phyloP scores from a whole-genome alignment of 495 filamentous ascomycete species.

The Podospora pseudoanserina region DNA sequence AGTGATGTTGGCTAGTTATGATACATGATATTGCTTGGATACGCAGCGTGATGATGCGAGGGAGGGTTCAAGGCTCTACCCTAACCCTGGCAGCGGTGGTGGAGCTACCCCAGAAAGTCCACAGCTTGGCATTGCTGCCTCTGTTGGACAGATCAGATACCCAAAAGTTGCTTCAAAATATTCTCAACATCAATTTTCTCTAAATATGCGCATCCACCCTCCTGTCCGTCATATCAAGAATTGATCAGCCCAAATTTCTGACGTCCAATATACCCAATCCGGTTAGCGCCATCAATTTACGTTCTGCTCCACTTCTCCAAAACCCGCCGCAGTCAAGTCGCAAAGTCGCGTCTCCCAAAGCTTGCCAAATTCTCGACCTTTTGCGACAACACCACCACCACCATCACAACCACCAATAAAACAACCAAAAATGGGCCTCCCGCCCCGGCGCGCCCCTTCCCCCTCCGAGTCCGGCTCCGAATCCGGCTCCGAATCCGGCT shows the following conservation, averaged over 20 bases:
- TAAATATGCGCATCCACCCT: background rate
- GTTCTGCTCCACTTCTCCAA: background rate
- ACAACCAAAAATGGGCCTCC: background rate
- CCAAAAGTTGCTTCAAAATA: background rate
- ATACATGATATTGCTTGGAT: background rate
- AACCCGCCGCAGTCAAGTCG: background rate
- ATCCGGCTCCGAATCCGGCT: conserved; percentile 53
- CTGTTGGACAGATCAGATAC: background rate
- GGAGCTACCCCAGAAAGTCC: background rate
- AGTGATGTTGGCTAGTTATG: background rate
- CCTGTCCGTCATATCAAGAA: background rate
- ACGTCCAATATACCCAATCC: background rate
- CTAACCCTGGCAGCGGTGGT: background rate
- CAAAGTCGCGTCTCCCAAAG: background rate
- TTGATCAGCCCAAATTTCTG: background rate
- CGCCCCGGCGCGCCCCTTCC: conserved; percentile 48
- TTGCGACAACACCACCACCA: background rate
- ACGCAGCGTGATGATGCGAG: background rate
- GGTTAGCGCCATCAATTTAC: background rate
- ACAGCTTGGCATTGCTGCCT: background rate
- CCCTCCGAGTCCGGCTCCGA: conserved; percentile 57
- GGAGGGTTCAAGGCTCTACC: background rate
- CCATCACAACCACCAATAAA: background rate
- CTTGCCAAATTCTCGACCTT: background rate
- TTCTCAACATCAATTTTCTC: background rate